Conservation (phyloP, 345 rosid species). For the Hibiscus syriacus region DNA sequence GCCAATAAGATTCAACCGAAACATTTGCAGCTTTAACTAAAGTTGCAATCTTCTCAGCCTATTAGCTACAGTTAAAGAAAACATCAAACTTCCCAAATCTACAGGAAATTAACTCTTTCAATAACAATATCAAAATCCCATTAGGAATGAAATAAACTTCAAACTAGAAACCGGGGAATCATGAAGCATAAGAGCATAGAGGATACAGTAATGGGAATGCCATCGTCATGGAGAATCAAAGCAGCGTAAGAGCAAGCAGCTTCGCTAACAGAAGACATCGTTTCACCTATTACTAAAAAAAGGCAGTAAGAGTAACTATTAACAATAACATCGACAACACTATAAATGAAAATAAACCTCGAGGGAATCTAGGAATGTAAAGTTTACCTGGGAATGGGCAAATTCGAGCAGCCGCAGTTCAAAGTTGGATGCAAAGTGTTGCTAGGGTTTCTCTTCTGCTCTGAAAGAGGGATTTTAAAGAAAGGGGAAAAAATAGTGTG, state of each 20-base stretch:
- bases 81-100: neutral
- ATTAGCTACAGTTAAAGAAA: conserved; percentile 7
- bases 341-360: too few species aligned
- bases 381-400: neutral
- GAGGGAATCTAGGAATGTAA: too few species aligned
- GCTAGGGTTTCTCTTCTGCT: neutral
- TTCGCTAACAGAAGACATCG: conserved; percentile 47
- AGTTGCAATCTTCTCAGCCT: conserved; percentile 71
- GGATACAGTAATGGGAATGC: conserved; percentile 64
- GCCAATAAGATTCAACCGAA: conserved; percentile 67
- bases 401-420: neutral
- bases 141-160: neutral
- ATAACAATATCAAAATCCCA: neutral
- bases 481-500: neutral
- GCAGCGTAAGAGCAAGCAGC: conserved; percentile 66
- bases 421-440: neutral
- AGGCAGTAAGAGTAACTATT: too few species aligned
- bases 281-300: conserved; percentile 7
- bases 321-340: too few species aligned
- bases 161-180: neutral
- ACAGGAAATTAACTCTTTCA: neutral
- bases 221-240: conserved; percentile 66
- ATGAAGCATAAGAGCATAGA: neutral
- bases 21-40: conserved; percentile 61
- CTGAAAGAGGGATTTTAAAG: neutral